Evolutionary conservation across 306 rosid species (phyloP), one percentile per base, ranked within the genome.

Genomic region (Herpetospermum pedunculosum): DNA sequence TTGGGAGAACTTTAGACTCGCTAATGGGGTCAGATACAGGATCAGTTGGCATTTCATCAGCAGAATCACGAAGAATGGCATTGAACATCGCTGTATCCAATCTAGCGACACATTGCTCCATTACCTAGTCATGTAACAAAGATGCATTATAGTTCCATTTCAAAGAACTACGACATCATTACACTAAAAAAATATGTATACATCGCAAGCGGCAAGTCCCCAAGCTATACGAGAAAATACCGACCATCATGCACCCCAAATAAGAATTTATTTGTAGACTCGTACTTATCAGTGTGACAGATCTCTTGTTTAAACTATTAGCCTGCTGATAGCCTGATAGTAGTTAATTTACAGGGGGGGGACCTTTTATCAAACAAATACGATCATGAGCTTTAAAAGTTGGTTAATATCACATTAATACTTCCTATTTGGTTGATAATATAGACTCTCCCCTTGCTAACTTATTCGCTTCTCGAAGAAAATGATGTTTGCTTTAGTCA

Each of bases 11-110:
- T 77, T 76, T 85, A 23, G 90, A 81, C 80, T 94, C 96, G 59
- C 95, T 82, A 44, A 94, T 88, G 77, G 99, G 99, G 48, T 94
- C 99, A 4, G 97, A 94, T 74, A 91, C 89, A 74, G 99, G 99
- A 84, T 94, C 96, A 8, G 96, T 85, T 48, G 99, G 99, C 48
- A 88, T 91, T 75, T 87, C 96, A 50, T 94, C 96, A 26, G 82
- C 87, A 55, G 97, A 89, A 81, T 91, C 92, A 54, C 97, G 97
- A 77, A 94, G 99, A 85, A 94, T 87, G 70, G 99, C 99, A 83
- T 94, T 94, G 84, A 94, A 89, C 96, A 94, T 91, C 15, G 99
- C 99, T 79, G 92, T 90, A 86, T 94, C 97, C 84, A 94, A 79
- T 85, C 99, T 89, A 19, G 86, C 86, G 79, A 91, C 90, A 18